Percentiles rank a stretch among this genome's conserved stretches.
These are phyloP conservation scores for Aureobasidium sp. DNA, from an alignment of 2,329 filamentous ascomycete species.

Conservation along the genomic window DNA sequence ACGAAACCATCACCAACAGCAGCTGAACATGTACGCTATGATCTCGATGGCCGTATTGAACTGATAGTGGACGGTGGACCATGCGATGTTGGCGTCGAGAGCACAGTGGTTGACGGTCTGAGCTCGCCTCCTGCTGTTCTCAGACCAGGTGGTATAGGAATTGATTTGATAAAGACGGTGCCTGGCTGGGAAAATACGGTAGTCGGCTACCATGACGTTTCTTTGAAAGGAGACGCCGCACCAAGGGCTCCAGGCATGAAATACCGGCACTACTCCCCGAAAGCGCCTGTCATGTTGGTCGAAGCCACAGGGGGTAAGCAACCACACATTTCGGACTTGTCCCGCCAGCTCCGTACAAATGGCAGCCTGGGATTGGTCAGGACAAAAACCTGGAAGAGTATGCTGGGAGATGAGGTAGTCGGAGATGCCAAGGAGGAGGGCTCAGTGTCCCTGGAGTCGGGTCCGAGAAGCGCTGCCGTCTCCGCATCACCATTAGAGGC, in stretches of 20 bases:
- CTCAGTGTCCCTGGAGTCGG: not conserved
- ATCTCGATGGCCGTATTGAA: constrained; percentile 73
- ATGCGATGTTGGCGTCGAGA: constrained; percentile 87
- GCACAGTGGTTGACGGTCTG: constrained; percentile 90
- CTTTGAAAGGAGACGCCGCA: constrained; percentile 52
- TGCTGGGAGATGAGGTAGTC: constrained; percentile 17
- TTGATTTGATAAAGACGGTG: constrained; percentile 68
- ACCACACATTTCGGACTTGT: constrained; percentile 25
- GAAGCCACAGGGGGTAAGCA: constrained; percentile 45
- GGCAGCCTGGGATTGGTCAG: constrained; percentile 35
- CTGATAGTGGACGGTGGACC: constrained; percentile 83
- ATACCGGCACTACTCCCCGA: constrained; percentile 95
- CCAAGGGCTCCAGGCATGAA: constrained; percentile 96
- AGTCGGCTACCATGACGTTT: constrained; percentile 71
- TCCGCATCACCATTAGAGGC: not conserved
- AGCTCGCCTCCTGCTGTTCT: constrained; percentile 73
- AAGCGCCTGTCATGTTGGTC: constrained; percentile 76
- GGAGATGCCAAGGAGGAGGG: constrained; percentile 22
- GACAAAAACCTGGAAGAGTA: constrained; percentile 29
- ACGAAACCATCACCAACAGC: constrained; percentile 89
- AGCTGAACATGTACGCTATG: constrained; percentile 80
- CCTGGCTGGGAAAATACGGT: constrained; percentile 73
- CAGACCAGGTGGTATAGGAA: constrained; percentile 76
- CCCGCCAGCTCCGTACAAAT: constrained; percentile 21
- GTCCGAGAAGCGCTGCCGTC: not conserved